Evolutionary conservation across 2,329 filamentous ascomycete genomes (phyloP).

Genomic region (Nectriaceae sp.): DNA sequence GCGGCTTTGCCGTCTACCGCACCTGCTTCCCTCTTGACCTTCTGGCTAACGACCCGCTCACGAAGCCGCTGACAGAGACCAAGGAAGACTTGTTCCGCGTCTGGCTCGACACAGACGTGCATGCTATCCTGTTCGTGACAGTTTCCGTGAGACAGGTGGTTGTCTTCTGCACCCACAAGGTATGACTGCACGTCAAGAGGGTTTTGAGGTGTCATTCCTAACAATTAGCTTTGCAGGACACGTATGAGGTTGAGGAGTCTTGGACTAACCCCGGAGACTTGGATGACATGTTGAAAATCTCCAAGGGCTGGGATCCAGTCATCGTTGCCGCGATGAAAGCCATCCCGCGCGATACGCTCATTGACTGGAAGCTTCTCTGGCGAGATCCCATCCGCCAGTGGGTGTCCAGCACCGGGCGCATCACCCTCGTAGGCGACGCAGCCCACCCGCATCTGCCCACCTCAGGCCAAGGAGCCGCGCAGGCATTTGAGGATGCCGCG

Average conservation of each 20-base stretch:
- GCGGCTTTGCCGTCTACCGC: constrained; percentile 6
- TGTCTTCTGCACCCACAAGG: constrained; percentile 3
- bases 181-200: not conserved
- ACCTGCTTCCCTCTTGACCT: constrained; percentile 4
- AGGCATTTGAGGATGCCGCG: constrained; percentile 7
- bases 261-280: constrained; percentile 4
- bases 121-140: constrained; percentile 2
- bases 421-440: not conserved
- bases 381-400: constrained; percentile 6
- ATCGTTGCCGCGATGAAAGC: not conserved
- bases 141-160: not conserved
- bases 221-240: constrained; percentile 1
- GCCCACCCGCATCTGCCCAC: constrained; percentile 2
- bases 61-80: not conserved
- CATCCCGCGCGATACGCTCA: constrained; percentile 2
- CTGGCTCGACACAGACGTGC: not conserved
- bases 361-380: constrained; percentile 6
- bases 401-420: not conserved
- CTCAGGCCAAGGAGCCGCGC: constrained; percentile 4
- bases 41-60: not conserved
- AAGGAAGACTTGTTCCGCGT: constrained; percentile 1
- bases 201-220: not conserved
- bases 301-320: constrained; percentile 2
- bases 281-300: constrained; percentile 1
- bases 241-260: constrained; percentile 2